Evolutionary conservation across 2,329 filamentous ascomycete species (phyloP).

Genomic region (Periconia sp.): DNA sequence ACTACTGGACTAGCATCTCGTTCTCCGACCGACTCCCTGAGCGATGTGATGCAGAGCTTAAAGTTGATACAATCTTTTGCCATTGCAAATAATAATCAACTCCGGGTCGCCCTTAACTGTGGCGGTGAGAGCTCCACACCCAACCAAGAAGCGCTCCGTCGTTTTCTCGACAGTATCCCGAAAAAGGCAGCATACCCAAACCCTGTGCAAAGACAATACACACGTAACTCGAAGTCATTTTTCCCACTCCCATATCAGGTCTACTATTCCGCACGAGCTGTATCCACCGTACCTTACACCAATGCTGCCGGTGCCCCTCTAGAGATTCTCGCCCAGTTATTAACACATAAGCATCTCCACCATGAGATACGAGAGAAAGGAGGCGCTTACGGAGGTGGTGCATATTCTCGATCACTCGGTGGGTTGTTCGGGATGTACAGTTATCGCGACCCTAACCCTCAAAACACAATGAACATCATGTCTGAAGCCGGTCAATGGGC

Average conservation of each 20-base stretch:
- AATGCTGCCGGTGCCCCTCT: constrained; percentile 75
- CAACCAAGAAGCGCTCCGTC: constrained; percentile 71
- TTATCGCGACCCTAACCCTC: constrained; percentile 93
- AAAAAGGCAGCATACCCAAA: constrained; percentile 28
- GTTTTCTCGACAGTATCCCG: constrained; percentile 69
- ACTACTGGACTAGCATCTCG: constrained; percentile 77
- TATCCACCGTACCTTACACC: constrained; percentile 83
- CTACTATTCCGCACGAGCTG: constrained; percentile 83
- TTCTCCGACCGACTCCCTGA: constrained; percentile 67
- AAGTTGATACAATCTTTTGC: constrained; percentile 82
- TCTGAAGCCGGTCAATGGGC: constrained; percentile 80
- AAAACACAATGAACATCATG: constrained; percentile 86
- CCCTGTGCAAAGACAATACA: constrained; percentile 39
- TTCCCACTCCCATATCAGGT: constrained; percentile 97
- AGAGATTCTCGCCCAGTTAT: constrained; percentile 84
- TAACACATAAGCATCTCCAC: constrained; percentile 95
- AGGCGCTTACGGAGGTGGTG: constrained; percentile 91
- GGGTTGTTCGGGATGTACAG: constrained; percentile 94
- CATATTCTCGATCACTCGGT: constrained; percentile 76
- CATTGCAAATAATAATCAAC: constrained; percentile 64
- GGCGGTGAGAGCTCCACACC: constrained; percentile 68
- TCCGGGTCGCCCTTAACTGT: constrained; percentile 85
- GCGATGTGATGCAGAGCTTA: constrained; percentile 77
- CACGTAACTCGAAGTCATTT: constrained; percentile 68
- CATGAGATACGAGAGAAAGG: constrained; percentile 98